Evolutionary conservation across 768 basidiomycete genomes (phyloP), one percentile per base, ranked within the genome.

Genomic region (Tricholoma furcatifolium): DNA sequence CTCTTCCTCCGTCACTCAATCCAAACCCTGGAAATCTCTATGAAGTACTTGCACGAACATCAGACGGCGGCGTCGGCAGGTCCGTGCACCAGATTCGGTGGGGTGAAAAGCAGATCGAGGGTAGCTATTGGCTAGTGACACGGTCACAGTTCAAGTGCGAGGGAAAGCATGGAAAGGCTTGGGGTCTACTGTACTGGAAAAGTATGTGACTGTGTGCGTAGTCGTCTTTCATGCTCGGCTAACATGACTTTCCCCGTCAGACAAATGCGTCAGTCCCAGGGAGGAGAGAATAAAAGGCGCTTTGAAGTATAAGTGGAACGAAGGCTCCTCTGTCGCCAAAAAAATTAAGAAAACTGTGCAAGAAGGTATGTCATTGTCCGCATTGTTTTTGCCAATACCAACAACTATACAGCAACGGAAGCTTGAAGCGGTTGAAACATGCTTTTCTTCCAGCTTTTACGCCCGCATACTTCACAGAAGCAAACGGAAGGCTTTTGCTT

Each of bases 121-220:
- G 80, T 38, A 87, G 81, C 52, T 91, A 83, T 65, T 93, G 92
- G 91, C 66, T 80, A 32, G 78, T 93, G 38, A 91, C 90, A 3
- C 75, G 79, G 62, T 78, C 87, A 30, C 72, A 74, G 56, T 82
- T 92, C 65, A 93, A 92, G 67, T 73, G 74, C 39, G 84, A 84
- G 58, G 90, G 90, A 23, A 74, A 67, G 23, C 87, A 91, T 60
- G 91, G 91, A 2, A 91, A 85, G 66, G 91, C 82, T 15, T 93
- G 92, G 92, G 91, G 91, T 6, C 73, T 75, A 54, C 70, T 93
- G 4, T 77, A 83, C 50, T 93, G 91, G 89, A 83, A 77, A 73
- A 89, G 91, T 91, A 47, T 53, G 83, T 70, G 15, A 17, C 21
- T 18, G 11, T 23, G n/a, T 2, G 51, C 36, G 18, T 40, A 43